phyloP scores from a whole-genome alignment of 768 basidiomycete genomes.

The Tulasnella sp. region DNA sequence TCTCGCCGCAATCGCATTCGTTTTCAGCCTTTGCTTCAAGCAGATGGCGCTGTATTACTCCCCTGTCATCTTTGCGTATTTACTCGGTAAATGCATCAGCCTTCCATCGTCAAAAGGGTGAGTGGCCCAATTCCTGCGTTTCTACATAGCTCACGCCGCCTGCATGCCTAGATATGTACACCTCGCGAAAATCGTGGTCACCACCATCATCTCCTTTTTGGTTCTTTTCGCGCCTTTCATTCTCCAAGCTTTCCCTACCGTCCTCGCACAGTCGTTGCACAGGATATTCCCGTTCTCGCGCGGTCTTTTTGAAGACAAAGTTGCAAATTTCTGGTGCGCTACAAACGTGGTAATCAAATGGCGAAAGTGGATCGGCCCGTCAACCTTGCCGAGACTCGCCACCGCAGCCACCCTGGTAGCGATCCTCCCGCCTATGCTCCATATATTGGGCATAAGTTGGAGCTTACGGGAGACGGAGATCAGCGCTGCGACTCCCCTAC shows the following conservation, averaged over 20 bases:
- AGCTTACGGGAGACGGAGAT: conserved; percentile 11
- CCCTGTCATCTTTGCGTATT: conserved; percentile 85
- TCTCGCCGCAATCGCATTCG: conserved; percentile 73
- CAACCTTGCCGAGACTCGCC: conserved; percentile 60
- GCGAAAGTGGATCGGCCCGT: conserved; percentile 51
- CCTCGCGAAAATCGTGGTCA: conserved; percentile 40
- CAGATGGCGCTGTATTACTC: conserved; percentile 96
- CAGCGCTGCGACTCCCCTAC: background rate
- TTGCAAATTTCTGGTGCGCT: conserved; percentile 97
- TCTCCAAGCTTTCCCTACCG: conserved; percentile 53
- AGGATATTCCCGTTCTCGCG: conserved; percentile 91
- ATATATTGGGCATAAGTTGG: conserved; percentile 36
- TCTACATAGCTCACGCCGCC: background rate
- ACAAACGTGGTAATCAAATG: conserved; percentile 87
- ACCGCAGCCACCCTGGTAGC: conserved; percentile 63
- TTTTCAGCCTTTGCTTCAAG: conserved; percentile 85
- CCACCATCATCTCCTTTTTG: conserved; percentile 60
- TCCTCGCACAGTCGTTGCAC: conserved; percentile 60
- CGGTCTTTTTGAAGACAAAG: conserved; percentile 92
- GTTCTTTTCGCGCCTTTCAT: conserved; percentile 78
- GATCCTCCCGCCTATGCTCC: conserved; percentile 48
- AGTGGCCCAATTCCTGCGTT: background rate
- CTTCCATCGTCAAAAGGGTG: conserved; percentile 1
- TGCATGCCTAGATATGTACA: background rate
- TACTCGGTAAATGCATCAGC: conserved; percentile 79